Conservation (phyloP, 2,329 filamentous ascomycete species). For the Claviceps sp. region DNA sequence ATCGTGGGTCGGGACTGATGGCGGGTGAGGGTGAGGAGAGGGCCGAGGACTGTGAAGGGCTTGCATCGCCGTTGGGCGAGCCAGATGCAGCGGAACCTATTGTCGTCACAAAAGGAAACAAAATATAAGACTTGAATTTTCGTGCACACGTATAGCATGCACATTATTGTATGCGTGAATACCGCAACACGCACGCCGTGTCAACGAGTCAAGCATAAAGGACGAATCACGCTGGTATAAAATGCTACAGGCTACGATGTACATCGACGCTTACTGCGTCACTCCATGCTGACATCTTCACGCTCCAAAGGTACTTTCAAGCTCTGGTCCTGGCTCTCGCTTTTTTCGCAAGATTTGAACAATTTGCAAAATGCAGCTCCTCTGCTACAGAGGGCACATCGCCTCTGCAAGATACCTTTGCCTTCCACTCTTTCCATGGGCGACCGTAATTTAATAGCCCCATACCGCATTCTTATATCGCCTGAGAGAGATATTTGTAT, state of each 20-base stretch:
- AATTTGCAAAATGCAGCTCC: slow-evolving; percentile 6
- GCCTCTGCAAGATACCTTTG: slow-evolving; percentile 4
- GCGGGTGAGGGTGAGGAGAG: not conserved
- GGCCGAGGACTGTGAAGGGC: not conserved
- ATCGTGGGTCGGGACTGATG: not conserved
- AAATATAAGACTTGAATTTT: not conserved
- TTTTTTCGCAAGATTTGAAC: not conserved
- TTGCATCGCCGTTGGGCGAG: not conserved
- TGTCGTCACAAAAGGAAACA: not conserved
- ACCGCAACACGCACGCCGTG: too few relatives aligned
- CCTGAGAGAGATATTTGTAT: not conserved
- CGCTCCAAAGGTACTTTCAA: not conserved
- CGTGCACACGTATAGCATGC: not conserved
- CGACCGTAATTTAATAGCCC: slow-evolving; percentile 1
- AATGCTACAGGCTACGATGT: not conserved
- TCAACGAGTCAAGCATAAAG: not conserved
- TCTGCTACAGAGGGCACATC: slow-evolving; percentile 8
- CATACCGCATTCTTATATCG: not conserved
- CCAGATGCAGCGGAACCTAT: not conserved
- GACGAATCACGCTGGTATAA: not conserved
- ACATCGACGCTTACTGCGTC: not conserved
- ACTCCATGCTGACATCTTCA: not conserved
- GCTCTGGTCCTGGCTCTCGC: not conserved
- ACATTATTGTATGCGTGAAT: not conserved
- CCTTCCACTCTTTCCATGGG: slow-evolving; percentile 6